Evolutionary conservation across 192 early-diverging fungal species (phyloP).

Genomic region (Paraglomus occultum): DNA sequence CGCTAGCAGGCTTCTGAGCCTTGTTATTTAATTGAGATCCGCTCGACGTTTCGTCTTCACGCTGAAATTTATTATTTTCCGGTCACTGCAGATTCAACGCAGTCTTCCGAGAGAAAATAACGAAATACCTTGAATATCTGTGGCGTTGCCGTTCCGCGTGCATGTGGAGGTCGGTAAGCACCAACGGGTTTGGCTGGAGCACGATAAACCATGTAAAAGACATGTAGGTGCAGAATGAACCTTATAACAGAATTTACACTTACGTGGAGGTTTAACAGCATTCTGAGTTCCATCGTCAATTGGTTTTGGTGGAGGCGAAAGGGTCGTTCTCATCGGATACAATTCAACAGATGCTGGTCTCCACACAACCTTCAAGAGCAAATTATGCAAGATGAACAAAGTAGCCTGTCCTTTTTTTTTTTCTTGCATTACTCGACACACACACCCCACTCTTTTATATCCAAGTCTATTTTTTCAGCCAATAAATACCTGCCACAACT

Average conservation of each 20-base stretch:
- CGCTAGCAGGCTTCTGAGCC: neutral
- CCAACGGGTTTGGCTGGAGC: conserved; percentile 43
- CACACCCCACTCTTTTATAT: neutral
- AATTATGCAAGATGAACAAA: conserved; percentile 37
- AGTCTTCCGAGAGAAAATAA: neutral
- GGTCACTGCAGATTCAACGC: neutral
- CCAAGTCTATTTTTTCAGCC: neutral
- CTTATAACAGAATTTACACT: conserved; percentile 7
- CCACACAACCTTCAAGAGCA: conserved; percentile 46
- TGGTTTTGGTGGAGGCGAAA: conserved; percentile 71
- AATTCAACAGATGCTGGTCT: conserved; percentile 58
- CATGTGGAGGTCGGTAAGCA: conserved; percentile 72
- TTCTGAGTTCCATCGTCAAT: conserved; percentile 47
- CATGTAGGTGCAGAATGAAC: neutral
- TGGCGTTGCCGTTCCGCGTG: conserved; percentile 50
- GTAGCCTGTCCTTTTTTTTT: conserved; percentile 6
- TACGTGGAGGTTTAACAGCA: conserved; percentile 46
- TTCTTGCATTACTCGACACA: neutral
- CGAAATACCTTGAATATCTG: conserved; percentile 36
- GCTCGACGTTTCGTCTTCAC: conserved; percentile 37
- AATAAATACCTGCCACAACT: conserved; percentile 77
- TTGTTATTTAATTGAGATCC: conserved; percentile 1
- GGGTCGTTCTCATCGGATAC: conserved; percentile 75
- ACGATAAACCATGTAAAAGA: conserved; percentile 1
- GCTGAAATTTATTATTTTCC: conserved; percentile 8